Conservation (phyloP, 2,329 filamentous ascomycete species). For the Alternaria solani region DNA sequence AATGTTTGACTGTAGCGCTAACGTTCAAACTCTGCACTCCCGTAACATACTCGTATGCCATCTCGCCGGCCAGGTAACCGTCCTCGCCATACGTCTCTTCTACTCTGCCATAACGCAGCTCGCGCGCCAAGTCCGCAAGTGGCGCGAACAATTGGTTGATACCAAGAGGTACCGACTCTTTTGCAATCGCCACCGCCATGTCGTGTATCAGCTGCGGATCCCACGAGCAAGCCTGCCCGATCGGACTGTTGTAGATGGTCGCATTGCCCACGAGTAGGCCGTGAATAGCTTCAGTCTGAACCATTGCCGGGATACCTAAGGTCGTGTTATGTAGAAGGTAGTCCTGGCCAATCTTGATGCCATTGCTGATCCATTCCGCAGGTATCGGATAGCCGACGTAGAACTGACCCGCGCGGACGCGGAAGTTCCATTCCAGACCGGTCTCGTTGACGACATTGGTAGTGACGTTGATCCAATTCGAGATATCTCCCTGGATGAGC, state of each 20-base stretch:
- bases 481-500: conserved; percentile 69
- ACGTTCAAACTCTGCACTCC: conserved; percentile 72
- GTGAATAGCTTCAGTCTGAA: conserved; percentile 78
- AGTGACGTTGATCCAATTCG: conserved; percentile 76
- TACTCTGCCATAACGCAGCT: conserved; percentile 75
- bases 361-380: conserved; percentile 69
- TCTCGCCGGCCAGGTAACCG: conserved; percentile 71
- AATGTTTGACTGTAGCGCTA: conserved; percentile 78
- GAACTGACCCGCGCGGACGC: conserved; percentile 71
- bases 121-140: conserved; percentile 73
- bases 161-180: conserved; percentile 71
- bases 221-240: conserved; percentile 75
- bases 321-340: conserved; percentile 73
- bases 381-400: conserved; percentile 74
- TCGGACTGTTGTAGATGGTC: conserved; percentile 81
- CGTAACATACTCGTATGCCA: conserved; percentile 67
- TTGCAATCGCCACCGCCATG: conserved; percentile 72
- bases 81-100: conserved; percentile 80
- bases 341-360: conserved; percentile 71
- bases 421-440: conserved; percentile 72
- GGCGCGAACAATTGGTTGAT: conserved; percentile 79
- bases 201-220: conserved; percentile 70
- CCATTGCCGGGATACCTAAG: conserved; percentile 73
- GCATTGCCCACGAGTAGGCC: conserved; percentile 76
- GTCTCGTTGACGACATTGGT: conserved; percentile 72